Base-by-base conservation (phyloP, 2,329 filamentous ascomycete genomes). In the Colletotrichum higginsianum region DNA sequence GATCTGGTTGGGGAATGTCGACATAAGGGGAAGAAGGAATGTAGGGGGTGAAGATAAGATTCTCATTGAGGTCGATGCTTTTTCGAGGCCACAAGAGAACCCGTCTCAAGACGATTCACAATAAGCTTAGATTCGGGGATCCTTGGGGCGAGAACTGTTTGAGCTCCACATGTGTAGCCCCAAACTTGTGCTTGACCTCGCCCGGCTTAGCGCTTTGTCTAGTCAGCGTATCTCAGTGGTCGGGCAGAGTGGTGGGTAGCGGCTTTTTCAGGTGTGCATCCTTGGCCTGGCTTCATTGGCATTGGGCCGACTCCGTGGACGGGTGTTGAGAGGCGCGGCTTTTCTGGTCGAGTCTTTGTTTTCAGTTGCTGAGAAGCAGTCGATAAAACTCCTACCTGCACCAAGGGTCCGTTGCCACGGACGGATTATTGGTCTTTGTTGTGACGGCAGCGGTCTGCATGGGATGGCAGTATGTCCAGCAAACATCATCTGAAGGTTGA, bases 271-370 rank as follows among this genome's bases (percentile, higher is more conserved):
- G 69, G 66, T 69, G 60, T 15, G 66, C 42, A 55, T 64, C 35
- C 35, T 38, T 38, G 30, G 53, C 42, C 44, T 47, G 56, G 49
- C 38, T 57, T 56, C 49, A 55, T 55, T 63, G 64, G 46, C 58
- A 35, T 47, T 61, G 46, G 64, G 26, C 23, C 42, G 35, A 50
- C 64, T 58, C 68, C 57, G 40, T 67, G 35, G 50, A 67, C 64
- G 64, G 64, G 26, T 66, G 64, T 47, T 47, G 50, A 38, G 57
- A 21, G 67, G 64, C 68, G 68, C 57, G 67, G 67, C 63, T 38
- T n/a, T 57, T 15, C n/a, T 50, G 46, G 23, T 58, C 58, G 52
- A 52, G 46, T 18, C 38, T 62, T 53, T 50, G 26, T 61, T 16
- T 49, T 40, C 15, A 35, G 30, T n/a, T 61, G n/a, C 15, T 26